Evolutionary conservation across 768 basidiomycete species (phyloP).

Genomic region (Suillus decipiens): DNA sequence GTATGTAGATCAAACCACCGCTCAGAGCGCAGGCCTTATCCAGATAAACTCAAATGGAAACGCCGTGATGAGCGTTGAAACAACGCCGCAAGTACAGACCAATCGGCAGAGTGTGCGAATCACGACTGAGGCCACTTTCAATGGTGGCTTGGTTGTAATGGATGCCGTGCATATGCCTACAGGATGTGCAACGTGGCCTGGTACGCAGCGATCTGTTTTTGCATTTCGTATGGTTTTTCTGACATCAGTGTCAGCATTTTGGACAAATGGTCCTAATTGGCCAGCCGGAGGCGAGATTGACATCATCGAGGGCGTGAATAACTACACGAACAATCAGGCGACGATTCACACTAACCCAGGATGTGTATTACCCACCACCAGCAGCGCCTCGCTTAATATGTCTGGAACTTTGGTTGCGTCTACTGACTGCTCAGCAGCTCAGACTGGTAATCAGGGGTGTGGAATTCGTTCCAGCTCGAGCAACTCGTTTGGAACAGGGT

Average conservation of each 20-base stretch:
- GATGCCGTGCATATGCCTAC: conserved; percentile 89
- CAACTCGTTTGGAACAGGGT: conserved; percentile 80
- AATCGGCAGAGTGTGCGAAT: conserved; percentile 81
- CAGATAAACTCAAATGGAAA: conserved; percentile 70
- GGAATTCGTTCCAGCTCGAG: conserved; percentile 63
- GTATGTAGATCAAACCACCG: conserved; percentile 64
- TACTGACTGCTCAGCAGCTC: conserved; percentile 68
- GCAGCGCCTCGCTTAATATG: conserved; percentile 50
- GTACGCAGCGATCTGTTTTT: conserved; percentile 21
- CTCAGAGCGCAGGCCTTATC: conserved; percentile 59
- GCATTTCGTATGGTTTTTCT: not conserved
- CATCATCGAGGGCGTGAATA: conserved; percentile 81
- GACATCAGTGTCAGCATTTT: conserved; percentile 38
- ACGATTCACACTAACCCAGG: conserved; percentile 79
- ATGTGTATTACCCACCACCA: conserved; percentile 58
- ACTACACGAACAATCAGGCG: conserved; percentile 80
- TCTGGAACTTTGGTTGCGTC: conserved; percentile 67
- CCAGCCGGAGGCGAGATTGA: conserved; percentile 71
- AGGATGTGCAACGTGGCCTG: conserved; percentile 87
- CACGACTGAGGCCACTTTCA: conserved; percentile 59
- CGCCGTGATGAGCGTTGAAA: conserved; percentile 88
- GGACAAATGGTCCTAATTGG: conserved; percentile 51
- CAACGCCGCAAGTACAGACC: conserved; percentile 67
- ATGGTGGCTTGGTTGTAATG: conserved; percentile 72
- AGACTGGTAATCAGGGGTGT: conserved; percentile 80